These are phyloP conservation scores for Pyrus hybrid DNA, from an alignment of 331 rosid species.

Conservation along the genomic window DNA sequence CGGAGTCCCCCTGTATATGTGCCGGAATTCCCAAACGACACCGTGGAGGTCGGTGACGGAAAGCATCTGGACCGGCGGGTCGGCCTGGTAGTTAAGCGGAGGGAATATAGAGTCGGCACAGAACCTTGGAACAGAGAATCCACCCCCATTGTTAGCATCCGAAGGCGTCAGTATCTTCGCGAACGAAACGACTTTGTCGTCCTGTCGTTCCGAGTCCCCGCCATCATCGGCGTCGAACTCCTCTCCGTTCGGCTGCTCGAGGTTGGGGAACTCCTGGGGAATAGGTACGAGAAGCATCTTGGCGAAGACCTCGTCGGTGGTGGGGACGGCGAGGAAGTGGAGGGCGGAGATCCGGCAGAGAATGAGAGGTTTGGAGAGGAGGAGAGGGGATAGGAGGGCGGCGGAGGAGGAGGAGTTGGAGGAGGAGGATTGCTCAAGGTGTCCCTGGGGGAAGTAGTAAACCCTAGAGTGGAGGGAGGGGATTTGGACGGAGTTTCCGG, in stretches of 20 bases:
- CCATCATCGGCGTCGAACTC: neutral
- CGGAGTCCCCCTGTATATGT: conserved; percentile 75
- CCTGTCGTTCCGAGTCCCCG: neutral
- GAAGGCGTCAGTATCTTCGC: conserved; percentile 66
- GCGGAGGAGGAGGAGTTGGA: conserved; percentile 27
- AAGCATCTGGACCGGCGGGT: conserved; percentile 62
- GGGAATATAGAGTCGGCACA: conserved; percentile 74
- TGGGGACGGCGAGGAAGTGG: conserved; percentile 38
- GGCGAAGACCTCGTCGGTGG: conserved; percentile 56
- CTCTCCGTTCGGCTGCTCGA: neutral
- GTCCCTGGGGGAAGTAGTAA: conserved; percentile 78
- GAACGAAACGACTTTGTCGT: conserved; percentile 27
- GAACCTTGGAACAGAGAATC: conserved; percentile 67
- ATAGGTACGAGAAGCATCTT: conserved; percentile 47
- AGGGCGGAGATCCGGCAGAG: conserved; percentile 30
- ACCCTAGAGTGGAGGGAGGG: conserved; percentile 56
- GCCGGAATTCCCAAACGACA: conserved; percentile 52
- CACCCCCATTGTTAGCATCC: conserved; percentile 85
- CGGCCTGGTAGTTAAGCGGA: conserved; percentile 35
- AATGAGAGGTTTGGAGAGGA: conserved; percentile 25
- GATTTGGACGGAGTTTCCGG: conserved; percentile 37
- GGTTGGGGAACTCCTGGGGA: neutral
- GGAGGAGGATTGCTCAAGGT: conserved; percentile 37
- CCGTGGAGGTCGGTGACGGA: conserved; percentile 56
- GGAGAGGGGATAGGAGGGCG: conserved; percentile 11